Evolutionary conservation across 805 yeast genomes (phyloP).

Genomic region (Limtongozyma cylindracea): DNA sequence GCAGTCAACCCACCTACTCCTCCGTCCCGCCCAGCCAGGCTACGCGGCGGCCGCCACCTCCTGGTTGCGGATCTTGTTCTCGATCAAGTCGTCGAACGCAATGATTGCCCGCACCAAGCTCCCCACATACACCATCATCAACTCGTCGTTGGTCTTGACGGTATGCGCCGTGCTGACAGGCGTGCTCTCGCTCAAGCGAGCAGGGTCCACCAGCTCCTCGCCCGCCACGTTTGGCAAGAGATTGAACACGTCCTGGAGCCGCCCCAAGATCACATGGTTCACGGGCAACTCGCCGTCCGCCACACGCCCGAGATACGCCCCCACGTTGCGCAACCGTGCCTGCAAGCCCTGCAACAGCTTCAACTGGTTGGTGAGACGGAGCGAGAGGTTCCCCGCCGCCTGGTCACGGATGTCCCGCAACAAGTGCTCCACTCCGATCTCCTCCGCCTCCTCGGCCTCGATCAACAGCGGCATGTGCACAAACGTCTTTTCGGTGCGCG

Average conservation of each 20-base stretch:
- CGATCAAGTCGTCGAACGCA: constrained; percentile 91
- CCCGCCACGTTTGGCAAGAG: constrained; percentile 42
- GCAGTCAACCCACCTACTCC: no score
- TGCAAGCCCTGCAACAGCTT: constrained; percentile 73
- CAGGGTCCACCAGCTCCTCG: no score
- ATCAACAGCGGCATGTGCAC: constrained; percentile 79
- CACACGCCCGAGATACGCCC: constrained; percentile 53
- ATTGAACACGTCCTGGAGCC: constrained; percentile 85
- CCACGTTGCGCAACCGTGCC: constrained; percentile 54
- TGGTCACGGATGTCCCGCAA: constrained; percentile 88
- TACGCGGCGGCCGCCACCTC: no score
- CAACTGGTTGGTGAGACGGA: constrained; percentile 71
- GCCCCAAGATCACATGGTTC: constrained; percentile 76
- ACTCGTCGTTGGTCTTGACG: constrained; percentile 82
- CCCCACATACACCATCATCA: constrained; percentile 81
- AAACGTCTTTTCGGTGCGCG: constrained; percentile 79
- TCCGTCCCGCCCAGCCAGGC: no score
- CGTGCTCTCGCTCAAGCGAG: no score
- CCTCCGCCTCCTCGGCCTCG: constrained; percentile 98
- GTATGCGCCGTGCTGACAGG: constrained; percentile 64
- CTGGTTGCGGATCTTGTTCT: constrained; percentile 73
- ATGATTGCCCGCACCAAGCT: constrained; percentile 82
- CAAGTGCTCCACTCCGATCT: constrained; percentile 93
- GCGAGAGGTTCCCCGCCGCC: constrained; percentile 81
- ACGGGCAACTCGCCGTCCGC: constrained; percentile 51